Evolutionary conservation across 2,329 filamentous ascomycete species (phyloP).

Genomic region (Phialemoniopsis sp.): DNA sequence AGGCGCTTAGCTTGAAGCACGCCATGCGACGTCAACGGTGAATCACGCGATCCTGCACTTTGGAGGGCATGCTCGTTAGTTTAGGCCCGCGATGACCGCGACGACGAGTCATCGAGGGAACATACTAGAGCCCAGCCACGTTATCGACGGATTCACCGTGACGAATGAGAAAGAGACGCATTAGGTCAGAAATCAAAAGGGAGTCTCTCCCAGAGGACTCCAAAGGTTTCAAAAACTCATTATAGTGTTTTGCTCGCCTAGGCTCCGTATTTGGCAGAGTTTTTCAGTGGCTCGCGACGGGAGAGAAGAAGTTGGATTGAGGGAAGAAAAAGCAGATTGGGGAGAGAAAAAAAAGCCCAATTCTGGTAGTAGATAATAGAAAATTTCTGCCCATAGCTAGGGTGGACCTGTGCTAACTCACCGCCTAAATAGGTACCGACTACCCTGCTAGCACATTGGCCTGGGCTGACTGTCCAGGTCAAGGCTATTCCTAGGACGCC

Average conservation of each 20-base stretch:
- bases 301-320: not conserved
- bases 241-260: too few relatives aligned
- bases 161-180: constrained; percentile 73
- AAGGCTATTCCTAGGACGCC: too few relatives aligned
- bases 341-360: too few relatives aligned
- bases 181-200: constrained; percentile 15
- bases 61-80: constrained; percentile 5
- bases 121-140: constrained; percentile 68
- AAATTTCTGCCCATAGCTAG: too few relatives aligned
- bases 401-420: too few relatives aligned
- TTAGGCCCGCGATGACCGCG: not conserved
- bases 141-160: constrained; percentile 93
- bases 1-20: constrained; percentile 73
- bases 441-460: too few relatives aligned
- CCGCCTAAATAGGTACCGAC: constrained; percentile 22
- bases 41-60: constrained; percentile 76
- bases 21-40: constrained; percentile 76
- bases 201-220: too few relatives aligned
- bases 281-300: not conserved
- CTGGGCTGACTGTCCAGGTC: too few relatives aligned
- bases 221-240: too few relatives aligned
- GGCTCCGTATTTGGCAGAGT: too few relatives aligned
- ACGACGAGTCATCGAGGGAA: not conserved
- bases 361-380: constrained; percentile 29
- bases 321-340: constrained; percentile 1